Evolutionary conservation across 1,284 basidiomycete genomes (phyloP), one percentile per base, ranked within the genome.

Genomic region (Exobasidium cylindrosporum): DNA sequence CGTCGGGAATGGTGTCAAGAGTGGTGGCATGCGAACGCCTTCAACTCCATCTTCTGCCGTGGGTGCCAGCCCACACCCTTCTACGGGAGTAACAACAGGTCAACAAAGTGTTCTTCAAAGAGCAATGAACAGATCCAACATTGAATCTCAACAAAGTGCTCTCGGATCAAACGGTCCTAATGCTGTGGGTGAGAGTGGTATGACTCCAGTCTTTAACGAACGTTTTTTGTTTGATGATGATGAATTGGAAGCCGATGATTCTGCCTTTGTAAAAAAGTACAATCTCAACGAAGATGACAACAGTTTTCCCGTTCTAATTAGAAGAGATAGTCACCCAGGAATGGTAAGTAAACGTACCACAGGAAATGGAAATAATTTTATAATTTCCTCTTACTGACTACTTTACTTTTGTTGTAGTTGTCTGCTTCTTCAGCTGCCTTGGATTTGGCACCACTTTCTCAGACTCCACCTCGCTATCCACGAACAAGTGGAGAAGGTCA

Each of bases 351-450:
- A 35, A 17, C 4, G 44, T 49, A 17, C 3, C 26, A 23, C 59
- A 6, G 21, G 10, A 29, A 23, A 21, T 29, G 13, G n/a, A 24
- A 43, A 17, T 29, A n/a, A 50, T 6, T 30, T 24, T 30, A 14
- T 7, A 14, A 17, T 17, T 30, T 43, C 1, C 44, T 32, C 28
- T 23, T 4, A 11, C 1, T 54, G 53, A 14, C 31, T 32, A 28
- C 21, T 54, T 17, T 54, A 46, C 44, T 54, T 28, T 55, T 29
- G 56, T 54, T 17, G 11, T 69, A 91, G 86, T 84, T 93, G 56
- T 91, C 91, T 0, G 87, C 89, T n/a, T 89, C 91, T 10, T 94
- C 92, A 23, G 92, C 91, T 28, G 93, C 93, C 32, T 83, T 97
- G 69, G 94, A 97, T 80, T 85, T 96, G 45, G 94, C 94, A 6